These are phyloP conservation scores for Salix caprea DNA, from an alignment of 345 rosid genomes.

Conservation along the genomic window DNA sequence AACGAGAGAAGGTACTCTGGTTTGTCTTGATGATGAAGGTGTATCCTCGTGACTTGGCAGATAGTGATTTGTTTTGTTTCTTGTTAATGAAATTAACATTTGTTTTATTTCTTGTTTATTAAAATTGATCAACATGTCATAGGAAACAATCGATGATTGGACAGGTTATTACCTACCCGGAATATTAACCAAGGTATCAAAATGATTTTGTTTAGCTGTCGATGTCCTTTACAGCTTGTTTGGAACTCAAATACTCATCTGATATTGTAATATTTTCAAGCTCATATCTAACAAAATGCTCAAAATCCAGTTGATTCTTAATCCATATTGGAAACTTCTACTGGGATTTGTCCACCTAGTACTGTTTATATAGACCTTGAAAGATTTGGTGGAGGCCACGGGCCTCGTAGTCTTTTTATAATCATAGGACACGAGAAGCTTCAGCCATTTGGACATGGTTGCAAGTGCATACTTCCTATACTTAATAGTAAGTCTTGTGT, in stretches of 20 bases:
- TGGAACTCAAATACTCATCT: not conserved
- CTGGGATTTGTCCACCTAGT: not conserved
- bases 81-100: not conserved
- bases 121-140: not conserved
- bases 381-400: not conserved
- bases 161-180: not conserved
- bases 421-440: not conserved
- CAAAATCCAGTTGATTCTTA: not conserved
- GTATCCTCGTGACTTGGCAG: not conserved
- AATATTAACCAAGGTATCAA: not conserved
- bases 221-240: not conserved
- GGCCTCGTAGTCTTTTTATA: not conserved
- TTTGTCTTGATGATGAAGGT: no score
- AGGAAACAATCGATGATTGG: slow-evolving; percentile 1
- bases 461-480: not conserved
- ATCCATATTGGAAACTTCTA: not conserved
- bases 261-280: no score
- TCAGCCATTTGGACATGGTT: not conserved
- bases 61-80: slow-evolving; percentile 12
- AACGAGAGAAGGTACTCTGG: no score
- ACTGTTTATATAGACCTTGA: not conserved
- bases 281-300: not conserved
- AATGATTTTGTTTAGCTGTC: not conserved
- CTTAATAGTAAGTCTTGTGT: not conserved
- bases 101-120: slow-evolving; percentile 8